phyloP scores from a whole-genome alignment of 139 green algal species.

The Marvania coccoides region DNA sequence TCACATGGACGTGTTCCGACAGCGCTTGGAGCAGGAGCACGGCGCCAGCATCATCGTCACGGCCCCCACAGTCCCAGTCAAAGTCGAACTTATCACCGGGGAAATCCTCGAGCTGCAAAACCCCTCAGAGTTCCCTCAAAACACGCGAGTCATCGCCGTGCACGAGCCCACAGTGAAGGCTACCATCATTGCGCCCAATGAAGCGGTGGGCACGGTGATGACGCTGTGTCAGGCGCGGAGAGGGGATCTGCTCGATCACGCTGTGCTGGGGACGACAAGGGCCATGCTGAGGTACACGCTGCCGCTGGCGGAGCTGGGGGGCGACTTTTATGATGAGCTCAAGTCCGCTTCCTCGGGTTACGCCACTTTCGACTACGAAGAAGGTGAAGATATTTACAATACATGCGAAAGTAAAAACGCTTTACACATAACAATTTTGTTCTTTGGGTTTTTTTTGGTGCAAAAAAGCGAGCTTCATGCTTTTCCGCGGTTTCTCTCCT shows the following conservation, averaged over 20 bases:
- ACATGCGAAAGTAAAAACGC: too few relatives aligned
- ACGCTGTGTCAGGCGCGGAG: constrained; percentile 54
- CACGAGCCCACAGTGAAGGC: constrained; percentile 82
- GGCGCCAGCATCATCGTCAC: constrained; percentile 66
- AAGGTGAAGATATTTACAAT: too few relatives aligned
- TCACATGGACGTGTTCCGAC: constrained; percentile 92
- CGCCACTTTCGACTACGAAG: constrained; percentile 92
- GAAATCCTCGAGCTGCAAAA: constrained; percentile 44
- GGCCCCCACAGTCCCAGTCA: constrained; percentile 74
- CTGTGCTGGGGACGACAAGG: constrained; percentile 29
- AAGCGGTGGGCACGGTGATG: constrained; percentile 68
- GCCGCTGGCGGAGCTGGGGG: constrained; percentile 72
- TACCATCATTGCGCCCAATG: constrained; percentile 74
- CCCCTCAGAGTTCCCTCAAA: constrained; percentile 59
- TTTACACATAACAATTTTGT: too few relatives aligned
- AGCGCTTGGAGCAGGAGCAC: constrained; percentile 78
- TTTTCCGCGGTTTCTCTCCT: neutral
- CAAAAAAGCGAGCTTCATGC: too few relatives aligned
- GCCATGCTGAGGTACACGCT: constrained; percentile 58
- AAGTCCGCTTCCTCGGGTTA: constrained; percentile 78
- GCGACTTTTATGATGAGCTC: constrained; percentile 79
- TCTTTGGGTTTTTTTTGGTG: too few relatives aligned
- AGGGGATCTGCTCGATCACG: constrained; percentile 67
- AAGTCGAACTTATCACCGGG: constrained; percentile 26
- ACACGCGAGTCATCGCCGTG: constrained; percentile 27